Conservation (phyloP, 164 flowering plant genomes). For the Nymphaea thermarum region DNA sequence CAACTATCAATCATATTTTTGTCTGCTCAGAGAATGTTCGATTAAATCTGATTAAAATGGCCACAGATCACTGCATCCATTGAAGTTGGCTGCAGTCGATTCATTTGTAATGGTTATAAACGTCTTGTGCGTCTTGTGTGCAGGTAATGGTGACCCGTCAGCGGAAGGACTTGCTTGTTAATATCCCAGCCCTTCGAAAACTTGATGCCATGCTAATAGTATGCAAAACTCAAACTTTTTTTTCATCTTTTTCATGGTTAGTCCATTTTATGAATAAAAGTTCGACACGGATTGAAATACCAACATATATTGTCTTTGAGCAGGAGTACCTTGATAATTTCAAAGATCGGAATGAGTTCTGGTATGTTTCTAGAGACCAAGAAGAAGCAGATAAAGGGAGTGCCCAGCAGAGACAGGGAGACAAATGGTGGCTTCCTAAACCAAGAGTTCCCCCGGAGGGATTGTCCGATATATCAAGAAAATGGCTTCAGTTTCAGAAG, state of each 20-base stretch:
- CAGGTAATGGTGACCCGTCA: slow-evolving; percentile 87
- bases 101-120: not conserved
- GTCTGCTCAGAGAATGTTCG: no score
- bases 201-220: slow-evolving; percentile 89
- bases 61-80: not conserved
- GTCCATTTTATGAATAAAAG: no score
- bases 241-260: not conserved
- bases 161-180: slow-evolving; percentile 69
- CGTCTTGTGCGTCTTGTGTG: not conserved
- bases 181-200: slow-evolving; percentile 80
- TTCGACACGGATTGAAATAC: not conserved
- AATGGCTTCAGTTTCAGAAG: slow-evolving; percentile 65
- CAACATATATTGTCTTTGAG: not conserved
- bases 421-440: slow-evolving; percentile 88
- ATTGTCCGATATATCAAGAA: slow-evolving; percentile 47
- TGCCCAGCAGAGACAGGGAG: slow-evolving; percentile 27
- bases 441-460: slow-evolving; percentile 60
- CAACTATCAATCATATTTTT: no score
- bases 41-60: no score
- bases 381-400: slow-evolving; percentile 31
- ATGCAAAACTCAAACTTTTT: slow-evolving; percentile 12
- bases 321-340: slow-evolving; percentile 63
- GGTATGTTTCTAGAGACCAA: slow-evolving; percentile 45
- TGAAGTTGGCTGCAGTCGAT: not conserved
- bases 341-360: slow-evolving; percentile 51